These are phyloP conservation scores for Xanthoceras sorbifolium DNA, from an alignment of 345 rosid species.

Conservation along the genomic window DNA sequence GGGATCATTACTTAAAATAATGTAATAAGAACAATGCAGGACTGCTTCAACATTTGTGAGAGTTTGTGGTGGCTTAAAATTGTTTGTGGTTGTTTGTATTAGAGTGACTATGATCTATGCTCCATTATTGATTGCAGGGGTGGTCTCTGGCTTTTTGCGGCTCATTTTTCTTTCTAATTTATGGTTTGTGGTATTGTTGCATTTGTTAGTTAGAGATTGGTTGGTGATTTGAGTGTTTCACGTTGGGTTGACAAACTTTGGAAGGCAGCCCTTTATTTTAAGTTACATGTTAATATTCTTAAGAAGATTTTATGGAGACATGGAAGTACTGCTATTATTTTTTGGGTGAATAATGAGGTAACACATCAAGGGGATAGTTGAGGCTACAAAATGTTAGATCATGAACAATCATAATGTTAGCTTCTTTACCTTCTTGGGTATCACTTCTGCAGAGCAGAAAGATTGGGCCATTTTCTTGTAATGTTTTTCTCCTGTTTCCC, in stretches of 20 bases:
- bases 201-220: no score
- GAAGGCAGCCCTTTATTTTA: conserved; percentile 2
- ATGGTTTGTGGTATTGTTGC: no score
- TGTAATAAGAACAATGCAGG: no score
- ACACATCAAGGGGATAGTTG: neutral
- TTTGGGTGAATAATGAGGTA: no score
- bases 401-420: neutral
- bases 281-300: no score
- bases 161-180: neutral
- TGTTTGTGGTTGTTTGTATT: no score
- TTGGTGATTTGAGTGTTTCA: neutral
- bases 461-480: neutral
- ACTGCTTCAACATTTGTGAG: no score
- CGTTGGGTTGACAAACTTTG: neutral
- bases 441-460: neutral
- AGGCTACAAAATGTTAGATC: neutral
- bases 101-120: neutral
- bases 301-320: neutral
- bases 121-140: neutral
- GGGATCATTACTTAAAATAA: no score
- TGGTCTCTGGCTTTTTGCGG: neutral
- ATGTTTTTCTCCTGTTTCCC: neutral
- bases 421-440: neutral
- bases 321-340: neutral
- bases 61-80: no score